These are phyloP conservation scores for Jimgerdemannia lactiflua DNA, from an alignment of 192 early-diverging fungal genomes.

Conservation along the genomic window DNA sequence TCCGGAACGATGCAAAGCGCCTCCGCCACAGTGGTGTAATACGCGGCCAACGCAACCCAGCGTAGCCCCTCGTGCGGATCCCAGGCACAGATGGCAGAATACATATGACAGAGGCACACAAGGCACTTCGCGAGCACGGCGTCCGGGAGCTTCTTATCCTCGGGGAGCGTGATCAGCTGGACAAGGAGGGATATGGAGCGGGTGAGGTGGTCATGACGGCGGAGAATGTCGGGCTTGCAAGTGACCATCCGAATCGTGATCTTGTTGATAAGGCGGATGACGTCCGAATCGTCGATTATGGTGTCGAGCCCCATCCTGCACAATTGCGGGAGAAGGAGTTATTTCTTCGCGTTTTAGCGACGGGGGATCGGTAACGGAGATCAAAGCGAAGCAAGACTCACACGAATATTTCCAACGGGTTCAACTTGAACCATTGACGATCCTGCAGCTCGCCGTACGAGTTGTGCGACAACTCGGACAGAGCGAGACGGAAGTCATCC, in stretches of 20 bases:
- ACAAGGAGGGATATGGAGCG: neutral
- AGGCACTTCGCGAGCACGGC: neutral
- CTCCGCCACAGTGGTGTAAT: neutral
- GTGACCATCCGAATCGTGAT: neutral
- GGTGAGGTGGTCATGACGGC: neutral
- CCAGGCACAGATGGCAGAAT: neutral
- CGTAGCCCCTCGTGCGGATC: neutral
- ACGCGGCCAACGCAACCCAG: neutral
- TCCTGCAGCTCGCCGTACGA: neutral
- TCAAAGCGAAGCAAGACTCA: neutral
- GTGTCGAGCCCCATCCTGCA: neutral
- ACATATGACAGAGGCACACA: neutral
- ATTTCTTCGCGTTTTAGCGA: too few species aligned
- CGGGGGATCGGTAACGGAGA: too few species aligned
- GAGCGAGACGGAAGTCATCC: neutral
- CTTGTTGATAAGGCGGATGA: neutral
- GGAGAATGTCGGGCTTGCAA: neutral
- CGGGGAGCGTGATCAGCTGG: neutral
- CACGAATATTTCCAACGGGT: neutral
- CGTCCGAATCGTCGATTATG: neutral
- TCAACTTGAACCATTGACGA: neutral
- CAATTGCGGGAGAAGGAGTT: neutral
- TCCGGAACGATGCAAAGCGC: neutral
- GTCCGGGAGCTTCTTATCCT: neutral
- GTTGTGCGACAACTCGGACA: neutral